Conservation (phyloP, 129 eudicot genomes). For the Flaveria robusta region DNA sequence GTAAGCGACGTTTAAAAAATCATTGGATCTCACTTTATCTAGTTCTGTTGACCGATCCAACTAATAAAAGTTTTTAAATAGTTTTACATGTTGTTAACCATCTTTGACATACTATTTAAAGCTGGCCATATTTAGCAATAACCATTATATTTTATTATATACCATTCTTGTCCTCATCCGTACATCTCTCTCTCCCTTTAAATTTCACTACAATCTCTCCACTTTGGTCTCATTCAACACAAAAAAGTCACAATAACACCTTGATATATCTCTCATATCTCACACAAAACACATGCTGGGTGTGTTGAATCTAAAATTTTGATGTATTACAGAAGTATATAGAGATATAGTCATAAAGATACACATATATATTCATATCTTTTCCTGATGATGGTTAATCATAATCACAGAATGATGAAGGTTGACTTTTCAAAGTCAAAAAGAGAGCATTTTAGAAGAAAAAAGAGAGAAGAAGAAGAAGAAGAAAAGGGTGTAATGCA, state of each 20-base stretch:
- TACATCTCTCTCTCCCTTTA: conserved; percentile 37
- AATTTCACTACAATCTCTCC: conserved; percentile 44
- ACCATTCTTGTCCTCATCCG: conserved; percentile 26
- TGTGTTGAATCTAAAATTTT: conserved; percentile 11
- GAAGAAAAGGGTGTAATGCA: conserved; percentile 28
- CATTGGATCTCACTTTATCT: too few species aligned
- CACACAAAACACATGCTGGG: conserved; percentile 7
- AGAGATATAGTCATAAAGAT: conserved; percentile 14
- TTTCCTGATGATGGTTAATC: conserved; percentile 29
- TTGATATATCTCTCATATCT: conserved; percentile 20
- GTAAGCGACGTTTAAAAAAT: too few species aligned
- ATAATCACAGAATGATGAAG: conserved; percentile 36
- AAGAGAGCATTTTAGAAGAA: conserved; percentile 31
- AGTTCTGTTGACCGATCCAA: too few species aligned
- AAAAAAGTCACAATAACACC: conserved; percentile 16
- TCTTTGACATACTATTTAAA: too few species aligned
- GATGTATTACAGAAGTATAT: conserved; percentile 4
- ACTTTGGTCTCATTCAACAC: conserved; percentile 40
- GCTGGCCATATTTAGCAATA: neutral
- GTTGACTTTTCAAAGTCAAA: conserved; percentile 34
- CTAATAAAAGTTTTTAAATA: too few species aligned
- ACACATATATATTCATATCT: neutral
- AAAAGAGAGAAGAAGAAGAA: conserved; percentile 4
- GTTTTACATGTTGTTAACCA: neutral
- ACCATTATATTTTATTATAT: neutral